Percentiles rank a stretch among this genome's conserved stretches.
These are phyloP conservation scores for Rostrohypoxylon terebratum DNA, from an alignment of 495 filamentous ascomycete genomes.

Conservation along the genomic window DNA sequence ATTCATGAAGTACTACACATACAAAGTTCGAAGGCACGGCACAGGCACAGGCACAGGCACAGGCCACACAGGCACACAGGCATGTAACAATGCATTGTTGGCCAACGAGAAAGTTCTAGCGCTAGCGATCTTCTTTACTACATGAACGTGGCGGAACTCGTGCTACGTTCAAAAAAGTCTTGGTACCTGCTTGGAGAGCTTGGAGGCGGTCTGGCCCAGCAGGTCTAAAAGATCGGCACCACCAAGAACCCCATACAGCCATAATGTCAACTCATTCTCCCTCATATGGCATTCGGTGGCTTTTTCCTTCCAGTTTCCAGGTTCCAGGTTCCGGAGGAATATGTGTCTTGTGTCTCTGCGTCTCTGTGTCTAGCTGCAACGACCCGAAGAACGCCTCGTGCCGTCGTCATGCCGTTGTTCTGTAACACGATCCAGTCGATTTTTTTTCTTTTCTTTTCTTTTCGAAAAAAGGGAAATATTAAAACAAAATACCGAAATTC, in stretches of 20 bases:
- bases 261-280: conserved; percentile 31
- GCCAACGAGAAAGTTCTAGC: conserved; percentile 25
- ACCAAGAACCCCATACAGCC: conserved; percentile 39
- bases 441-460: no score
- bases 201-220: conserved; percentile 43
- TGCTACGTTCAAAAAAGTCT: conserved; percentile 41
- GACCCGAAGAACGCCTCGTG: conserved; percentile 33
- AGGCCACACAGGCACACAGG: not conserved
- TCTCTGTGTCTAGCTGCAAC: conserved; percentile 27
- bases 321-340: conserved; percentile 19
- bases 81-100: conserved; percentile 34
- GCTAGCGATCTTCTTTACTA: conserved; percentile 35
- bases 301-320: conserved; percentile 14
- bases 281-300: conserved; percentile 40
- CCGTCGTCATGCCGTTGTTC: conserved; percentile 26
- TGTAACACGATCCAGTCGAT: conserved; percentile 17
- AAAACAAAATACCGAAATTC: not conserved
- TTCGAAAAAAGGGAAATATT: not conserved
- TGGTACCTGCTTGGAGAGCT: conserved; percentile 41
- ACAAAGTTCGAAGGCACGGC: not conserved
- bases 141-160: conserved; percentile 42
- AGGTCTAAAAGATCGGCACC: conserved; percentile 32
- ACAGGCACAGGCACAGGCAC: not conserved
- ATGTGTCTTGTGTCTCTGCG: not conserved
- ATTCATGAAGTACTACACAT: not conserved